Evolutionary conservation across 2,329 filamentous ascomycete species (phyloP).

Genomic region (Dryadomyces quercivorus): DNA sequence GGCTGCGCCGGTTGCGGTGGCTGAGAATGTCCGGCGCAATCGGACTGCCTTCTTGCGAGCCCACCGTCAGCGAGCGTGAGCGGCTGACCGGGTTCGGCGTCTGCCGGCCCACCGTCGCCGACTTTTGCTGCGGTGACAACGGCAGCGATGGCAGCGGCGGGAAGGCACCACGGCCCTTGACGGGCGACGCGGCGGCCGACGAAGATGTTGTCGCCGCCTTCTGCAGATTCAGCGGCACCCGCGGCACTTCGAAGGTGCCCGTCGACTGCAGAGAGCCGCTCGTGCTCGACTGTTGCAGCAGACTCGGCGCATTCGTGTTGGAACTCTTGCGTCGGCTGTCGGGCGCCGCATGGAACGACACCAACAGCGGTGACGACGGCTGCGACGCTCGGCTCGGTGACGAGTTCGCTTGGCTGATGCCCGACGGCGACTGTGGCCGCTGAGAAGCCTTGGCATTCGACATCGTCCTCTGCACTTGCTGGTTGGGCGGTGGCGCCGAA

Average conservation of each 20-base stretch:
- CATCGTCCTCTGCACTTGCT: constrained; percentile 64
- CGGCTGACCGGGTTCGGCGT: constrained; percentile 51
- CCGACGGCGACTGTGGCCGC: constrained; percentile 77
- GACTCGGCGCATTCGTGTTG: constrained; percentile 72
- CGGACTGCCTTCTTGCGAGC: constrained; percentile 82
- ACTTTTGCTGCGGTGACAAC: constrained; percentile 49
- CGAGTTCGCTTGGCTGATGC: constrained; percentile 65
- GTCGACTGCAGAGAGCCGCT: constrained; percentile 49
- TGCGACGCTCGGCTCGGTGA: constrained; percentile 74
- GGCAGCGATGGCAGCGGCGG: constrained; percentile 37
- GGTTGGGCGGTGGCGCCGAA: constrained; percentile 34
- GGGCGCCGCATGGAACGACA: constrained; percentile 81
- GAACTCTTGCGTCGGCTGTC: constrained; percentile 82
- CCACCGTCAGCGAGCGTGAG: constrained; percentile 80
- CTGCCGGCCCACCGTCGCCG: constrained; percentile 47
- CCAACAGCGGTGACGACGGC: constrained; percentile 81
- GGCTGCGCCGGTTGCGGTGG: constrained; percentile 84
- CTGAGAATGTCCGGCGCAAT: constrained; percentile 55
- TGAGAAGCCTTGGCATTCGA: constrained; percentile 70
- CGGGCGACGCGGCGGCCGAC: constrained; percentile 34
- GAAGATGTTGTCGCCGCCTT: constrained; percentile 36
- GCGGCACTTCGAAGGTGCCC: constrained; percentile 53
- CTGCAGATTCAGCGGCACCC: constrained; percentile 45
- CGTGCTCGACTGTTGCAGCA: constrained; percentile 64
- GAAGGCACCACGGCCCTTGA: constrained; percentile 38